A percentile compares a stretch with the other conserved stretches of the same genome.
Conservation (phyloP, 2,329 filamentous ascomycete species). For the Arthrobotrys musiformis region DNA sequence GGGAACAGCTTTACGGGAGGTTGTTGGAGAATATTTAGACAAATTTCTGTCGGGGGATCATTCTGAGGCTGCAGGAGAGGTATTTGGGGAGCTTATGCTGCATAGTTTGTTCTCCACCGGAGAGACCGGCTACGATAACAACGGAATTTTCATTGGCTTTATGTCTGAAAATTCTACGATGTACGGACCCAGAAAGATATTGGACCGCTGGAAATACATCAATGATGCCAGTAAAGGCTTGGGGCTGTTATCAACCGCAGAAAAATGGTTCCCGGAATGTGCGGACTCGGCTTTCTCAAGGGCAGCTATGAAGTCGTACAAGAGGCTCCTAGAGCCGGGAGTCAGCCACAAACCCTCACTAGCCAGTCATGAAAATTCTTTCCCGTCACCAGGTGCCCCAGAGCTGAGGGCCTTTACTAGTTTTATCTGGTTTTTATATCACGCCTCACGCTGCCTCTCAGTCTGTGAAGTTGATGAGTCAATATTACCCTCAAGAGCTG, state of each 20-base stretch:
- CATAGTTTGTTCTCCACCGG: neutral
- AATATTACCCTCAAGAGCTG: constrained; percentile 7
- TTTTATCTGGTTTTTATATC: neutral
- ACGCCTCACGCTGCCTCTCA: neutral
- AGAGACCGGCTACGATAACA: no score
- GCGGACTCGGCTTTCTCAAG: neutral
- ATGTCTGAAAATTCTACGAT: no score
- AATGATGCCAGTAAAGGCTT: neutral
- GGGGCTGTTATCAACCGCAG: neutral
- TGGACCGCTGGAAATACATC: neutral
- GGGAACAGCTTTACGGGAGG: neutral
- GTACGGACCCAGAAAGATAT: no score
- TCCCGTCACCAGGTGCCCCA: no score
- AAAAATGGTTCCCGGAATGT: constrained; percentile 1
- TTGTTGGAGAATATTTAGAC: neutral
- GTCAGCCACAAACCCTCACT: no score
- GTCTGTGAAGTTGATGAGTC: neutral
- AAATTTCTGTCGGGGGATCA: neutral
- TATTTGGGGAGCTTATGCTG: neutral
- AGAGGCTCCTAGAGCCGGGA: neutral
- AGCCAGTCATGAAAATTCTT: no score
- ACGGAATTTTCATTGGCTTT: no score
- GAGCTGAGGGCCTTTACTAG: no score
- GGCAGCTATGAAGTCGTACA: neutral
- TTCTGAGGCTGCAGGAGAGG: neutral